These are phyloP conservation scores for Rutidosis leptorrhynchoides DNA, from an alignment of 129 eudicot genomes.

Conservation along the genomic window DNA sequence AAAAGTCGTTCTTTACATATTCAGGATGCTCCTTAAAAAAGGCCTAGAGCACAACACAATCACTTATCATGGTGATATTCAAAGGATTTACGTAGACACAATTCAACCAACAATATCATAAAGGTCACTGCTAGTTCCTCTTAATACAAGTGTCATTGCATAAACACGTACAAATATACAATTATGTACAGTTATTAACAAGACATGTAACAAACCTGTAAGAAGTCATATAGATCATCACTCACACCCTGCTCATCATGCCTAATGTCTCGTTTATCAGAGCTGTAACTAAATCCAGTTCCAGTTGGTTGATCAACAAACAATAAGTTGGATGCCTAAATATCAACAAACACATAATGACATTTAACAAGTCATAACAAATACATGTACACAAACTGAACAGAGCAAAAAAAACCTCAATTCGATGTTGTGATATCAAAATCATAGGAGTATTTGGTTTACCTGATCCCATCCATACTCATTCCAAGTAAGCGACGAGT, in stretches of 20 bases:
- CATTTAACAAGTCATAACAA: conserved; percentile 1
- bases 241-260: conserved; percentile 76
- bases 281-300: conserved; percentile 82
- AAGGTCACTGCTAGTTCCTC: not conserved
- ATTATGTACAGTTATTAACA: not conserved
- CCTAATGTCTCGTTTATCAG: conserved; percentile 72
- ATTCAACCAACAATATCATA: not conserved
- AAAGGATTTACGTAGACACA: not conserved
- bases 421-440: not conserved
- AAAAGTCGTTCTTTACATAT: conserved; percentile 70
- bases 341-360: conserved; percentile 24
- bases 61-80: not conserved
- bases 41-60: conserved; percentile 46
- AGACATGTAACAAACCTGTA: conserved; percentile 54
- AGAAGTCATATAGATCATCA: conserved; percentile 80
- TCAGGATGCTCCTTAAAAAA: conserved; percentile 82
- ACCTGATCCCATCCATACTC: conserved; percentile 98
- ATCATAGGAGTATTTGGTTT: conserved; percentile 13
- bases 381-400: not conserved
- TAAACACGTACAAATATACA: not conserved
- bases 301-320: conserved; percentile 91
- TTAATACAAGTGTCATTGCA: conserved; percentile 13
- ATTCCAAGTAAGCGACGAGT: conserved; percentile 74
- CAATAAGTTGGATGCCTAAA: conserved; percentile 73
- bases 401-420: not conserved